A percentile compares a stretch with the other conserved stretches of the same genome.
These are phyloP conservation scores for Inga oerstediana DNA, from an alignment of 306 rosid species.

Conservation along the genomic window DNA sequence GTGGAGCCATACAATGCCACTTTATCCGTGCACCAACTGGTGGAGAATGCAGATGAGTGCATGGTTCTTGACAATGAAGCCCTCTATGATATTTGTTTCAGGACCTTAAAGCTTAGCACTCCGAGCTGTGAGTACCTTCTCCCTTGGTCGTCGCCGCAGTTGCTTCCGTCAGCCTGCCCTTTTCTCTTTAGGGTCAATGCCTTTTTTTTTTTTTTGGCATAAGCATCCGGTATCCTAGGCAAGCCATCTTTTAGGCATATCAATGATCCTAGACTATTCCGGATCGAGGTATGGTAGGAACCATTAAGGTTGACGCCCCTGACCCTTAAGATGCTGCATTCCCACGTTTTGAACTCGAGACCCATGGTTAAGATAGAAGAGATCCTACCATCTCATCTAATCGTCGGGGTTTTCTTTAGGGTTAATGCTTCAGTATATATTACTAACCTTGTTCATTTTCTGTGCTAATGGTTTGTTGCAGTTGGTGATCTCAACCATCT, in stretches of 20 bases:
- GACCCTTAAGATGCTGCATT: too few relatives aligned
- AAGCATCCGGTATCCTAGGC: too few relatives aligned
- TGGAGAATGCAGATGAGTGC: constrained; percentile 59
- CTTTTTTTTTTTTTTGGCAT: too few relatives aligned
- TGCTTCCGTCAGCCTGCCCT: neutral
- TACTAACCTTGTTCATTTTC: neutral
- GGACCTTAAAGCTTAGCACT: constrained; percentile 44
- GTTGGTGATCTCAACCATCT: constrained; percentile 94
- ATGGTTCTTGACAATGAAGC: constrained; percentile 85
- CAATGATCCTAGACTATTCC: too few relatives aligned
- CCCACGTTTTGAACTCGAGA: too few relatives aligned
- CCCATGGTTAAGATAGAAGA: too few relatives aligned
- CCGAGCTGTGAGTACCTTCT: constrained; percentile 45
- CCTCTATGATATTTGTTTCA: constrained; percentile 48
- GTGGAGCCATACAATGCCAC: constrained; percentile 54
- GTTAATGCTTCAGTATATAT: neutral
- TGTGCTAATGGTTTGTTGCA: constrained; percentile 32
- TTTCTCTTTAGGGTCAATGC: neutral
- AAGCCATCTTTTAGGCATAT: too few relatives aligned
- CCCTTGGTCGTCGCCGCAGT: neutral
- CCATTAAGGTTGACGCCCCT: too few relatives aligned
- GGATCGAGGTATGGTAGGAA: too few relatives aligned
- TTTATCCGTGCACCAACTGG: constrained; percentile 48
- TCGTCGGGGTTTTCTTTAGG: neutral
- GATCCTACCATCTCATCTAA: too few relatives aligned